Base-by-base conservation (phyloP, 108 stramenopile species). In the Pseudonitzschia multiseries region DNA sequence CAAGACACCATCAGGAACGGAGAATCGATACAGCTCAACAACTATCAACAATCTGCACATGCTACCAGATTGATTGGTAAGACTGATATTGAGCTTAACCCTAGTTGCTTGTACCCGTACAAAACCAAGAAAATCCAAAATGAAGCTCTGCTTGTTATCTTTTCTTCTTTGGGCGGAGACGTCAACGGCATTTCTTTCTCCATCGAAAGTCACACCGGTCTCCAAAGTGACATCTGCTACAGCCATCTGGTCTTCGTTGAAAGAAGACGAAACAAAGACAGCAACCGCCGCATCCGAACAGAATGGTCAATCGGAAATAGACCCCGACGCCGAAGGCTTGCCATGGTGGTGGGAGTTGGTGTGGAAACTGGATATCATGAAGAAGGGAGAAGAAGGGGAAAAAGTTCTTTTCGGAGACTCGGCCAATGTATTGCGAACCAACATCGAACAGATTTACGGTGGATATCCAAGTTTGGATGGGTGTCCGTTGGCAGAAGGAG, bases 361-460 rank as follows among this genome's bases (percentile, higher is more conserved):
- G 22, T 96, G 92, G 92, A 77, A 89, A 40, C 78, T 96, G 40
- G 88, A 89, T 52, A 63, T 87, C 4, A 80, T 94, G 81, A 68
- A 90, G 65, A 65, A 18, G 20, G 86, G 85, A 12, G 54, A 77
- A 29, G 78, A 75, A 17, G 96, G 96, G n/a, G 81, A 84, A 57
- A 84, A 83, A 28, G 76, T 86, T 28, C 87, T 74, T 41, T 91
- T 96, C 72, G 92, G 91, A 42, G 96, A 96, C 76, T 70, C 85
- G 12, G 92, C 92, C 41, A 69, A 88, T 70, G 92, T 96, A 40
- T 46, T 77, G 28, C 86, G 91, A 17, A 87, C 90, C 57, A 96
- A 96, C 86, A 96, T 95, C 69, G 90, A 94, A 76, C 93, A 98
- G 83, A 96, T 97, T 21, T 98, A 97, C 73, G 98, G 98, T 20